Evolutionary conservation across 1,284 basidiomycete genomes (phyloP).

Genomic region (Ceratobasidium sp.): DNA sequence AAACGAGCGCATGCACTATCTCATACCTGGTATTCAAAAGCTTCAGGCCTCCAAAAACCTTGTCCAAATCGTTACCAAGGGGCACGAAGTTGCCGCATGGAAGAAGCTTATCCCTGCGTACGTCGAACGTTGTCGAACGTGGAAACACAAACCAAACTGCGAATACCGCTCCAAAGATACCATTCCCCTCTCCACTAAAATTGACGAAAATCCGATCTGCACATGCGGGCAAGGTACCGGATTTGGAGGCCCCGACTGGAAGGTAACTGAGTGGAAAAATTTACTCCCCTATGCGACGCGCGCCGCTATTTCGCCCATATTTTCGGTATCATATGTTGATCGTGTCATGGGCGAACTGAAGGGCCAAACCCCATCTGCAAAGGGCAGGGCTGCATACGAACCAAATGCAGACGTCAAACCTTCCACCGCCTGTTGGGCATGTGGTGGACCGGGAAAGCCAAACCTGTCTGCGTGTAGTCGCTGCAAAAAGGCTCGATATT

Average conservation of each 20-base stretch:
- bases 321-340: slow-evolving; percentile 1
- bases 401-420: background rate
- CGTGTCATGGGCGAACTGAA: background rate
- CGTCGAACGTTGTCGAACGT: slow-evolving; percentile 27
- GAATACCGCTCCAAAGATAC: background rate
- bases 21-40: background rate
- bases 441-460: background rate
- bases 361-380: background rate
- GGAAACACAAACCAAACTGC: slow-evolving; percentile 14
- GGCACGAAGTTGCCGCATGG: slow-evolving; percentile 14
- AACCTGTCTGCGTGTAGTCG: background rate
- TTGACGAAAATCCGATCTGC: slow-evolving; percentile 11
- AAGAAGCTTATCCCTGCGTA: slow-evolving; percentile 24
- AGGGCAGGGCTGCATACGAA: background rate
- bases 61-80: background rate
- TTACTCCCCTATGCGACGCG: slow-evolving; percentile 17
- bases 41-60: background rate
- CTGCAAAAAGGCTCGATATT: slow-evolving; percentile 29
- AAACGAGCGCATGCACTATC: background rate
- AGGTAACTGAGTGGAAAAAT: background rate
- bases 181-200: background rate
- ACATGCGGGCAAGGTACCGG: slow-evolving; percentile 18
- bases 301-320: slow-evolving; percentile 4
- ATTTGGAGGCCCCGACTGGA: slow-evolving; percentile 15
- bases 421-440: background rate